Evolutionary conservation across 2,329 filamentous ascomycete genomes (phyloP).

Genomic region (Neopestalotiopsis rosae): DNA sequence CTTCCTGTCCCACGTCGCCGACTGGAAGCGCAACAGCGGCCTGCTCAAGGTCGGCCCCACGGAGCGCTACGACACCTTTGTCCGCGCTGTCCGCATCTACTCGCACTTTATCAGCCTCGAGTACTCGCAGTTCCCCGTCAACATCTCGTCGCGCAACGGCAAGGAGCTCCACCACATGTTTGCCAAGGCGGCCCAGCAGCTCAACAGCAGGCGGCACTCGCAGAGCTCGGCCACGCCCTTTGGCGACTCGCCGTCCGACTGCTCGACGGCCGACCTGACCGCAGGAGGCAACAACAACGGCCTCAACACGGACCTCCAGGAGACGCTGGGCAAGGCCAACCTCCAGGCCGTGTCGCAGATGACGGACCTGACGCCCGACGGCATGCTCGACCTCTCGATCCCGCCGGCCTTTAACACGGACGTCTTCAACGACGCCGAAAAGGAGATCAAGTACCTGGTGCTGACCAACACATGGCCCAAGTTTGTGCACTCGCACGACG

Average conservation of each 20-base stretch:
- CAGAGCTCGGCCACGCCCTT: conserved; percentile 25
- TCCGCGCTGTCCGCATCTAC: conserved; percentile 27
- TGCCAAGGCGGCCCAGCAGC: conserved; percentile 25
- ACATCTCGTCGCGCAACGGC: conserved; percentile 26
- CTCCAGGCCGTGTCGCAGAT: conserved; percentile 24
- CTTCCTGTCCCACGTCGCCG: conserved; percentile 53
- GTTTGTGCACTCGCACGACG: conserved; percentile 29
- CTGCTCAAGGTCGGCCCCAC: conserved; percentile 7
- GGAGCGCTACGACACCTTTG: conserved; percentile 21
- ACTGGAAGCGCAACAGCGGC: conserved; percentile 44
- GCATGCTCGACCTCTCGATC: conserved; percentile 16
- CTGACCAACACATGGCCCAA: conserved; percentile 38
- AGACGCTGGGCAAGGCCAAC: conserved; percentile 26
- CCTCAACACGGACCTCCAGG: conserved; percentile 19
- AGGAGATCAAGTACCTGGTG: conserved; percentile 32
- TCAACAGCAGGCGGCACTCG: conserved; percentile 20
- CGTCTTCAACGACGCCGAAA: conserved; percentile 27
- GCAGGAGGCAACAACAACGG: neutral
- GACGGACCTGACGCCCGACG: conserved; percentile 19
- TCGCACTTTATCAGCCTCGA: conserved; percentile 38
- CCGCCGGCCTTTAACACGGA: conserved; percentile 18
- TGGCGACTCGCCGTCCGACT: conserved; percentile 14
- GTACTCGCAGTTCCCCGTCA: conserved; percentile 30
- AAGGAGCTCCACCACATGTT: conserved; percentile 25
- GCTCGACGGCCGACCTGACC: conserved; percentile 14